Percentiles rank a stretch among this genome's conserved stretches.
These are phyloP conservation scores for Lablab purpureus DNA, from an alignment of 306 rosid species.

Conservation along the genomic window DNA sequence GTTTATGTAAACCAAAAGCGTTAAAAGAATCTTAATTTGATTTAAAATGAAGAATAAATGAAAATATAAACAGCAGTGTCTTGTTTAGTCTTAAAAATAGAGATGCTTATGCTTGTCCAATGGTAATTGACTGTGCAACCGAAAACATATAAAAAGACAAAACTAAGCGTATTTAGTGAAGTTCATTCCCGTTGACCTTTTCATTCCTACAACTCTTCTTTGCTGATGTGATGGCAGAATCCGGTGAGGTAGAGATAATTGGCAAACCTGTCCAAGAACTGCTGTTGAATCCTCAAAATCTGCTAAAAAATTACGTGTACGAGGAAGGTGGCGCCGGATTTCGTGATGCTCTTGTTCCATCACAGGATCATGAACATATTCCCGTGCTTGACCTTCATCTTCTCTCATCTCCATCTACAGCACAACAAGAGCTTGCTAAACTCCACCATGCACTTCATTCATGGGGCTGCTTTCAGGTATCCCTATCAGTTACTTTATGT, in stretches of 20 bases:
- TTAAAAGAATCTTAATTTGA: no score
- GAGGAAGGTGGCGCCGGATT: slow-evolving; percentile 46
- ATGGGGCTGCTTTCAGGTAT: slow-evolving; percentile 63
- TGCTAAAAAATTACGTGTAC: slow-evolving; percentile 47
- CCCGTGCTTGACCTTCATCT: slow-evolving; percentile 51
- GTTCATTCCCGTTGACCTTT: not conserved
- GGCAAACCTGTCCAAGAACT: slow-evolving; percentile 55
- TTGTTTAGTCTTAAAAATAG: no score
- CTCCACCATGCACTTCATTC: slow-evolving; percentile 49
- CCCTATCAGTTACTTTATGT: no score
- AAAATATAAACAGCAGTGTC: no score
- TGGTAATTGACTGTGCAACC: no score
- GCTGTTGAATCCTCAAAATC: slow-evolving; percentile 21
- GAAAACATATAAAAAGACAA: no score
- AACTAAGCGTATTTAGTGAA: not conserved
- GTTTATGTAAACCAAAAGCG: no score
- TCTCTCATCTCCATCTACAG: slow-evolving; percentile 38
- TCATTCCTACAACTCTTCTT: not conserved
- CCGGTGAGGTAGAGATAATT: not conserved
- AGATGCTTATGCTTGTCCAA: no score
- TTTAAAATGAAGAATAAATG: no score
- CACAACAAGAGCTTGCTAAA: slow-evolving; percentile 43
- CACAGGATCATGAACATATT: slow-evolving; percentile 19
- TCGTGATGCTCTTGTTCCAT: slow-evolving; percentile 43
- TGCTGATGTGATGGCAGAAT: slow-evolving; percentile 35